Percentiles rank a stretch among this genome's conserved stretches.
Evolutionary conservation across 148 eudicot species (phyloP).

Genomic region (Silene conica): DNA sequence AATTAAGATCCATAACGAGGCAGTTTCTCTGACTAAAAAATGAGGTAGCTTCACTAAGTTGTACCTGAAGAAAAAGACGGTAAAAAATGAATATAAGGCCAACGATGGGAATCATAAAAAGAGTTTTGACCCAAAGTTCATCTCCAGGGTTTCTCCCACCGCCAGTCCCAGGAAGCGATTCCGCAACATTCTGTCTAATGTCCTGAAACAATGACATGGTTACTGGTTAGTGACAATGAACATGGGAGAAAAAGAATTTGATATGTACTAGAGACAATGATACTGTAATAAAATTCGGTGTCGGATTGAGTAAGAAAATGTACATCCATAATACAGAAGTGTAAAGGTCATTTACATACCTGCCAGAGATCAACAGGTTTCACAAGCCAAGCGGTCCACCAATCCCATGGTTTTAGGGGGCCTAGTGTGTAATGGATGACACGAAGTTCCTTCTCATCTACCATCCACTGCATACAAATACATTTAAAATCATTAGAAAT

Average conservation of each 20-base stretch:
- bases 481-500: conserved; percentile 13
- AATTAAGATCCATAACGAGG: conserved; percentile 16
- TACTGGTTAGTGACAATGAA: neutral
- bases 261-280: neutral
- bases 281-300: neutral
- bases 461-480: conserved; percentile 82
- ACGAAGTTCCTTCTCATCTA: conserved; percentile 80
- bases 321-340: conserved; percentile 10
- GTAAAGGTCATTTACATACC: conserved; percentile 41
- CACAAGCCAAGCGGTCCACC: conserved; percentile 99
- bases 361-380: conserved; percentile 99
- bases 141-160: conserved; percentile 73
- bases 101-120: conserved; percentile 67
- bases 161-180: conserved; percentile 88
- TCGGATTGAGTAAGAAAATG: neutral
- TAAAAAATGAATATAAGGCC: conserved; percentile 50
- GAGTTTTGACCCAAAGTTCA: conserved; percentile 53
- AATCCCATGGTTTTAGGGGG: conserved; percentile 99
- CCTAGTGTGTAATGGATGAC: conserved; percentile 98
- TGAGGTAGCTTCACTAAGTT: neutral
- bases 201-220: conserved; percentile 42
- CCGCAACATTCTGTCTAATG: conserved; percentile 61
- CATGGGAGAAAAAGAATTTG: neutral
- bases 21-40: neutral
- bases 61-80: conserved; percentile 70